Evolutionary conservation across 2,329 filamentous ascomycete genomes (phyloP).

Genomic region (Colletotrichum costaricense): DNA sequence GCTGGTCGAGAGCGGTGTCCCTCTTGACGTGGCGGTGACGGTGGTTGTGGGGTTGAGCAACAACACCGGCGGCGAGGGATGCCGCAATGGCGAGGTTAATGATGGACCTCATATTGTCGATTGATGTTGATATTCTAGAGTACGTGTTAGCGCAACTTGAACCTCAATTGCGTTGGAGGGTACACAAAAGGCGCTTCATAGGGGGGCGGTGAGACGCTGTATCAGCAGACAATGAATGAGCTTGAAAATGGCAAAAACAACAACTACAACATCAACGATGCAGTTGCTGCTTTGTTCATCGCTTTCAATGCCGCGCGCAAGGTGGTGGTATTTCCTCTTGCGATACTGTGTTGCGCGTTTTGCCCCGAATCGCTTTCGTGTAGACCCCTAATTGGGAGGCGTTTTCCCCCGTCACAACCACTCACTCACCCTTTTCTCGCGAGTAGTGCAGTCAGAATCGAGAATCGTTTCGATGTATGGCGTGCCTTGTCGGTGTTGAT

Average conservation of each 20-base stretch:
- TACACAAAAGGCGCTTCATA: not conserved
- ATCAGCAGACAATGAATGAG: not conserved
- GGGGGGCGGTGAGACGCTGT: not conserved
- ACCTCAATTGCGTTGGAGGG: not conserved
- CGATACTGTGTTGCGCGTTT: not conserved
- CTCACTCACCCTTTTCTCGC: constrained; percentile 25
- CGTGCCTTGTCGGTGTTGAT: constrained; percentile 2
- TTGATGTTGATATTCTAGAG: constrained; percentile 11
- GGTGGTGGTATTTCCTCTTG: not conserved
- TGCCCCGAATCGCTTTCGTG: not conserved
- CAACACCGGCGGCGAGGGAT: constrained; percentile 61
- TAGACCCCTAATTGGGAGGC: not conserved
- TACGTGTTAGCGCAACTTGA: constrained; percentile 17
- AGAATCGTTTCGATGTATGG: constrained; percentile 14
- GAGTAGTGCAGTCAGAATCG: constrained; percentile 11
- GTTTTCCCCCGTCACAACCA: not conserved
- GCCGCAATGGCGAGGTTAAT: constrained; percentile 63
- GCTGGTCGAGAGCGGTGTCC: constrained; percentile 61
- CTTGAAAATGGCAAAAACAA: not conserved
- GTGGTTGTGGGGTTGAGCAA: constrained; percentile 70
- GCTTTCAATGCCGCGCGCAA: not conserved
- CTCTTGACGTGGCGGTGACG: constrained; percentile 69
- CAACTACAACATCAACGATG: not conserved
- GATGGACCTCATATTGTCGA: constrained; percentile 59
- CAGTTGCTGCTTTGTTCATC: not conserved